A percentile compares a stretch with the other conserved stretches of the same genome.
Conservation (phyloP, 352 stramenopile species). For the Globisporangium megalacanthum region DNA sequence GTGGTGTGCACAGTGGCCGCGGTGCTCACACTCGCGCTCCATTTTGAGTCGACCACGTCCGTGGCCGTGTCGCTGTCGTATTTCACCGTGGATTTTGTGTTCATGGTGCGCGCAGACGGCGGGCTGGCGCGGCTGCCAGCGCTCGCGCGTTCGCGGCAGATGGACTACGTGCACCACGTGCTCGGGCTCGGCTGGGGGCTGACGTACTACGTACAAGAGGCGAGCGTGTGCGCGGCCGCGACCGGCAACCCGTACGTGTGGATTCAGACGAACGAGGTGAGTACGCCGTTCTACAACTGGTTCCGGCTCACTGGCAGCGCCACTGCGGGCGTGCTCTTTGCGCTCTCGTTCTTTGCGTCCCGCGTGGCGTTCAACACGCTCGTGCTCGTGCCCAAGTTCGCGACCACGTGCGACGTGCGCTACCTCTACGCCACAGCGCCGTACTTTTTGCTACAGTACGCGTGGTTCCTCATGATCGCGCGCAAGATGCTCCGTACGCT, state of each 20-base stretch:
- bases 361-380: slow-evolving; percentile 67
- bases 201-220: slow-evolving; percentile 54
- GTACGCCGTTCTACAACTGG: slow-evolving; percentile 81
- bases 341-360: slow-evolving; percentile 56
- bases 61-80: slow-evolving; percentile 56
- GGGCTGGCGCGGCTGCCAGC: slow-evolving; percentile 26
- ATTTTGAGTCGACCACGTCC: slow-evolving; percentile 46
- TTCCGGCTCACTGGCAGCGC: slow-evolving; percentile 60
- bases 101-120: slow-evolving; percentile 45
- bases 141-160: slow-evolving; percentile 41
- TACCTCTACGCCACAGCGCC: slow-evolving; percentile 52
- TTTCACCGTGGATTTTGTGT: slow-evolving; percentile 66
- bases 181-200: slow-evolving; percentile 61
- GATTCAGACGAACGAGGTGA: slow-evolving; percentile 83
- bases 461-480: slow-evolving; percentile 72
- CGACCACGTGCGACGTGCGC: slow-evolving; percentile 33
- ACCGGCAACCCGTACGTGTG: slow-evolving; percentile 75
- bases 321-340: slow-evolving; percentile 50
- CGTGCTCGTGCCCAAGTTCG: slow-evolving; percentile 49
- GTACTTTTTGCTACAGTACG: slow-evolving; percentile 72
- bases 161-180: slow-evolving; percentile 74
- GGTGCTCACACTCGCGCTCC: slow-evolving; percentile 31
- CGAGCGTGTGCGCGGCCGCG: slow-evolving; percentile 35
- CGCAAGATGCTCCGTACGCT: slow-evolving; percentile 34
- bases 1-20: slow-evolving; percentile 53